Percentiles rank a stretch among this genome's conserved stretches.
Conservation (phyloP, 108 stramenopile genomes). For the Pseudonitzschia delicatissima region DNA sequence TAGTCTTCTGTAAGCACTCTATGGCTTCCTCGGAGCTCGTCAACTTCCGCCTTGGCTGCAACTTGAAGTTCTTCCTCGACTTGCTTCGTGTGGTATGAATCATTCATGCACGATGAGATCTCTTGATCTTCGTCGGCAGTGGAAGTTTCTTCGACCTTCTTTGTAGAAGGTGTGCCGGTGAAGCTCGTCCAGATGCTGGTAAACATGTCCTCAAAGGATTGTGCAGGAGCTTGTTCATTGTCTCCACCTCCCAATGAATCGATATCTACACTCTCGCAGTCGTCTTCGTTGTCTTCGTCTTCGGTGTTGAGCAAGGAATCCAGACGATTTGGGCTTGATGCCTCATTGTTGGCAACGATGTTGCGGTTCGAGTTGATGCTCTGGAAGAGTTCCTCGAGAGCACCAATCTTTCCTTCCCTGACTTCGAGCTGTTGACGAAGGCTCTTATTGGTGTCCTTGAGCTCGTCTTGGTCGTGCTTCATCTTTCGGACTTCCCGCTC, state of each 20-base stretch:
- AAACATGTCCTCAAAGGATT: conserved; percentile 6
- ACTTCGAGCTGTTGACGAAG: background rate
- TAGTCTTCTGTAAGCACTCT: background rate
- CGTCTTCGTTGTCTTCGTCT: background rate
- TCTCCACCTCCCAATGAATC: background rate
- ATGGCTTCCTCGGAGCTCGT: background rate
- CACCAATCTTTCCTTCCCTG: conserved; percentile 10
- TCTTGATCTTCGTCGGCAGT: background rate
- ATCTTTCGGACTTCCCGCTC: background rate
- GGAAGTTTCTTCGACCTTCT: no score
- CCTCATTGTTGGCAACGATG: background rate
- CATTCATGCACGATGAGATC: background rate
- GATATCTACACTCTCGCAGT: background rate
- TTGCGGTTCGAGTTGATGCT: conserved; percentile 2
- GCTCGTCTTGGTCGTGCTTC: background rate
- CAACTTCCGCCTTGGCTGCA: background rate
- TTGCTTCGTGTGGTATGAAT: conserved; percentile 13
- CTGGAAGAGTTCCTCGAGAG: conserved; percentile 14
- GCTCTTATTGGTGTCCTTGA: background rate
- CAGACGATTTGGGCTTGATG: background rate
- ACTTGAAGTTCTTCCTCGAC: conserved; percentile 10
- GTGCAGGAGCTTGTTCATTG: background rate
- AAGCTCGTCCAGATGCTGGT: conserved; percentile 5
- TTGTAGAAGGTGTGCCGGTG: no score
- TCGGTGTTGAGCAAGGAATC: background rate